Base-by-base conservation (phyloP, 1,284 basidiomycete species). In the Ceratobasidium sp. region DNA sequence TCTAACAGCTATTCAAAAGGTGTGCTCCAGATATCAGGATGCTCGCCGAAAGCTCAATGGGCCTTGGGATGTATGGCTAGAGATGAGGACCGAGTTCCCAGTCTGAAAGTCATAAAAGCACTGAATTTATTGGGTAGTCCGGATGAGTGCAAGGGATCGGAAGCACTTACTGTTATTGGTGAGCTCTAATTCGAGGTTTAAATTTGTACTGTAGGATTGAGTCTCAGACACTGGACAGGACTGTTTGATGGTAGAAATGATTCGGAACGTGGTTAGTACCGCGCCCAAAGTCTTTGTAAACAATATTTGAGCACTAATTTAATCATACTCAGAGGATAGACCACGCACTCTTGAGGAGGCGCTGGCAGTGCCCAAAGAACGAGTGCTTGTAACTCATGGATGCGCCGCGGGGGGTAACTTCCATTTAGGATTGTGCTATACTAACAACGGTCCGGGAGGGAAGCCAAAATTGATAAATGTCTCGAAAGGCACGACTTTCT, bases 101-200 rank as follows among this genome's bases (percentile, higher is more conserved):
- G 64, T 46, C 64, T n/a, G 9, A 46, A 66, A 10, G 64, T 66
- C 26, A 20, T 66, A 15, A 44, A 38, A 15, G 70, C 70, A 3
- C 17, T 73, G 42, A 9, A 62, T 20, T 46, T 62, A n/a, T 38
- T 73, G 44, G 9, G 13, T 10, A 61, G 15, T 26, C 28, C 40
- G 1, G 70, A 73, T 26, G 70, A 73, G 28, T 20, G 3, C 17
- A 33, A 62, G 44, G 57, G 70, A 20, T 15, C 5, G 3, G 57
- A 73, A 44, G 44, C 57, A 33, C 46, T 73, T 20, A 50, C 70
- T 23, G 17, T 50, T 23, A 73, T 73, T 4, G 70, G 70, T 62
- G 33, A 48, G 66, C 48, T 26, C 20, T 12, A 13, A 13, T 62
- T 6, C n/a, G n/a, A n/a, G n/a, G n/a, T 38, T 26, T 13, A 4